Percentiles rank a stretch among this genome's conserved stretches.
These are phyloP conservation scores for Usnea hakonensis DNA, from an alignment of 495 filamentous ascomycete genomes.

Conservation along the genomic window DNA sequence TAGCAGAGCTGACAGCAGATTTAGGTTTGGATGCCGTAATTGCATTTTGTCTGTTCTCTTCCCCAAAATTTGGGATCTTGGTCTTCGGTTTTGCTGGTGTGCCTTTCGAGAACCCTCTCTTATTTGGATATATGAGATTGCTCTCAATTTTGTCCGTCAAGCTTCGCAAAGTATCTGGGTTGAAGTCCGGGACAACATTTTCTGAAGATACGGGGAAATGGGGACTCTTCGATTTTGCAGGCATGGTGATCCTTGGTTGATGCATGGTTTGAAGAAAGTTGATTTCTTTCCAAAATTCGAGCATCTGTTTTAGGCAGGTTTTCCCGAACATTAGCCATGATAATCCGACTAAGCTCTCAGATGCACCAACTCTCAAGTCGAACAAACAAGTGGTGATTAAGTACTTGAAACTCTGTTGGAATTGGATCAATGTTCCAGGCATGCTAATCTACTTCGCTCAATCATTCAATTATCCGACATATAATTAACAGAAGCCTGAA, in stretches of 20 bases:
- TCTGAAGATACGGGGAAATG: background rate
- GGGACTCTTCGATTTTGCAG: background rate
- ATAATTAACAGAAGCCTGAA: background rate
- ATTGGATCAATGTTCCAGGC: no score
- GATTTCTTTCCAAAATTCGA: no score
- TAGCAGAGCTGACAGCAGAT: background rate
- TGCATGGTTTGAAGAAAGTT: background rate
- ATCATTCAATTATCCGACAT: background rate
- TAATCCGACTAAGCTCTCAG: no score
- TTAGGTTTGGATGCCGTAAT: background rate
- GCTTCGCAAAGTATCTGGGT: constrained; percentile 18
- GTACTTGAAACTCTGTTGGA: no score
- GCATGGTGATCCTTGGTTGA: constrained; percentile 3
- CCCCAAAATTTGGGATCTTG: background rate
- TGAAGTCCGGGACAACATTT: constrained; percentile 19
- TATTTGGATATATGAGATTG: constrained; percentile 12
- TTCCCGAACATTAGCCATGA: no score
- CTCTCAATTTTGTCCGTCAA: constrained; percentile 20
- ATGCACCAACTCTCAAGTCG: no score
- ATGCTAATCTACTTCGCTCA: background rate
- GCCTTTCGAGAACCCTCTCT: background rate
- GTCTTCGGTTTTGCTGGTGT: background rate
- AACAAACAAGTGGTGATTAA: no score
- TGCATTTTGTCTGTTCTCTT: background rate
- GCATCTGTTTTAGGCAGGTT: background rate